phyloP scores from a whole-genome alignment of 345 rosid genomes.

The Eucalyptus virginea region DNA sequence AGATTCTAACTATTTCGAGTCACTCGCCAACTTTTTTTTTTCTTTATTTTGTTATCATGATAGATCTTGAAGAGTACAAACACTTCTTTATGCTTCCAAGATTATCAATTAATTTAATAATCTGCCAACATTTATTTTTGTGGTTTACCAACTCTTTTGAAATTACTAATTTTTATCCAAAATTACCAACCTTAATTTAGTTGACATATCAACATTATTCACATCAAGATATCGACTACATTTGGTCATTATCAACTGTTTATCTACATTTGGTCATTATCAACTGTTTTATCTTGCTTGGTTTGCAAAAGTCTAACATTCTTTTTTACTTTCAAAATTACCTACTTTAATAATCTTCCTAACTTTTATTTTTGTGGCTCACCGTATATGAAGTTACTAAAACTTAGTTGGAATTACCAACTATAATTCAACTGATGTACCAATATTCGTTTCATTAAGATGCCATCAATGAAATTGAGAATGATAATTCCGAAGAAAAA shows the following conservation, averaged over 20 bases:
- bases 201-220: not conserved
- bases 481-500: accelerated
- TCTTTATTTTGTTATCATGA: not conserved
- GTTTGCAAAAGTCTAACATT: not conserved
- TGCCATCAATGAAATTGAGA: accelerated
- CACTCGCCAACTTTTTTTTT: not conserved
- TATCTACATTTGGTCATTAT: not conserved
- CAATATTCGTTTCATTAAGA: not conserved
- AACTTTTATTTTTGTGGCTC: not conserved
- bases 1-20: not conserved
- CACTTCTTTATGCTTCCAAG: not conserved
- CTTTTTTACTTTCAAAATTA: not conserved
- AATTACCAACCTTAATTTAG: not conserved
- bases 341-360: not conserved
- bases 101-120: not conserved
- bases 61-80: not conserved
- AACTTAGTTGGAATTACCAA: accelerated
- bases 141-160: not conserved
- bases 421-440: not conserved
- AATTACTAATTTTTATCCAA: not conserved
- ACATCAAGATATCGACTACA: not conserved
- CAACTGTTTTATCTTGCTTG: not conserved
- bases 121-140: not conserved
- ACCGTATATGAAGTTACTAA: not conserved
- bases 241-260: not conserved